These are phyloP conservation scores for Auricularia cornea DNA, from an alignment of 768 basidiomycete species.

Conservation along the genomic window DNA sequence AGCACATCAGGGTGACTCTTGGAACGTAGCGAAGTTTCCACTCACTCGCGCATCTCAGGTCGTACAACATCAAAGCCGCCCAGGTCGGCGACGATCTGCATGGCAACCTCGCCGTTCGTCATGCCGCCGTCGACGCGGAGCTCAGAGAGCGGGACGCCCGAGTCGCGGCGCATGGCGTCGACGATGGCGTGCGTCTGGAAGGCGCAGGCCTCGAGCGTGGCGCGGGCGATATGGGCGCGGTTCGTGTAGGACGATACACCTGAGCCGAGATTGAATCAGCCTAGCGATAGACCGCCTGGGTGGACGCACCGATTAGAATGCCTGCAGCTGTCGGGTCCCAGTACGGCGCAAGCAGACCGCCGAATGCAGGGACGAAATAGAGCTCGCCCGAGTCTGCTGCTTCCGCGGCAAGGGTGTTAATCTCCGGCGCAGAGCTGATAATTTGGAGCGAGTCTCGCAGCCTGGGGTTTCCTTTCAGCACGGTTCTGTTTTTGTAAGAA, in stretches of 20 bases:
- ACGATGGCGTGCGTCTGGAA: slow-evolving; percentile 94
- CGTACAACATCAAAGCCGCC: slow-evolving; percentile 88
- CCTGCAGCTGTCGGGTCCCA: slow-evolving; percentile 94
- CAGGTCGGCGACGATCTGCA: slow-evolving; percentile 80
- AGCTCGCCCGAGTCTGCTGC: slow-evolving; percentile 79
- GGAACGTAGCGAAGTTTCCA: slow-evolving; percentile 9
- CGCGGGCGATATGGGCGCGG: slow-evolving; percentile 87
- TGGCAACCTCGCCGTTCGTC: slow-evolving; percentile 87
- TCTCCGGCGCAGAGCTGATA: slow-evolving; percentile 71
- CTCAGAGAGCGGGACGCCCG: slow-evolving; percentile 65
- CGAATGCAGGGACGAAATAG: slow-evolving; percentile 96
- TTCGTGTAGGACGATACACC: slow-evolving; percentile 83
- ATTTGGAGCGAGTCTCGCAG: slow-evolving; percentile 83
- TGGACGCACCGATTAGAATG: slow-evolving; percentile 60
- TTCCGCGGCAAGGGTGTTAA: slow-evolving; percentile 74
- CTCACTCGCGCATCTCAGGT: slow-evolving; percentile 94
- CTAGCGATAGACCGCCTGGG: not conserved
- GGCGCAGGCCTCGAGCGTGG: slow-evolving; percentile 91
- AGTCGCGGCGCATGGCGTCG: slow-evolving; percentile 91
- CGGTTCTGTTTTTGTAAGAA: not conserved
- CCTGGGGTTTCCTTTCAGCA: slow-evolving; percentile 32
- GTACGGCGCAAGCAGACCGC: slow-evolving; percentile 91
- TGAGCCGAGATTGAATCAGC: slow-evolving; percentile 14
- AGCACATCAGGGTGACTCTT: not conserved
- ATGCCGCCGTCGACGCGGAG: slow-evolving; percentile 98